Evolutionary conservation across 257 asterid species (phyloP), one percentile per base, ranked within the genome.

Genomic region (Plantago major): DNA sequence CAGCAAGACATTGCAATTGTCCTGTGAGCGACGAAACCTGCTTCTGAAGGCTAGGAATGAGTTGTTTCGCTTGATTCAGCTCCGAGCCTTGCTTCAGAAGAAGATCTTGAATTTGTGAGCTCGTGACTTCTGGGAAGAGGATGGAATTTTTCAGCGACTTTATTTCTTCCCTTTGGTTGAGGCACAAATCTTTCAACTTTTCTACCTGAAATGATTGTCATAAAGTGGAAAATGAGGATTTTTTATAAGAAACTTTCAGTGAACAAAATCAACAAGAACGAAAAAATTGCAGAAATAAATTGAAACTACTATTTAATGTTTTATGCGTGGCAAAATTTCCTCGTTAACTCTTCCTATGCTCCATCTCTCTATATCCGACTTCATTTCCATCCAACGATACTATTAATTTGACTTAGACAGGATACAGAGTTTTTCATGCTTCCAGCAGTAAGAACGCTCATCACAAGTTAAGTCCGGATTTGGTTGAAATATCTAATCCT

Each of bases 11-110:
- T 56, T 86, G 95, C 10, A 92, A 78, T 62, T 89, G 94, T 46
- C 93, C 97, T 1, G 97, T 89, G 55, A 92, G 94, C 69, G 96
- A 84, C 67, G 96, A 73, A 72, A 92, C 97, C 88, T 92, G 99
- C 69, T 69, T 77, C 73, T 92, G 97, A 55, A 92, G 95, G 67
- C 73, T 77, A 0, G 99, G 99, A 46, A 92, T 89, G 59, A 92
- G 89, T 67, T 81, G 89, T 48, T 85, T 92, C 10, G 99, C 97
- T 78, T 92, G 95, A 60, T 71, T 85, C 1, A 86, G 86, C 65
- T 92, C 97, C 0, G 89, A 78, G 19, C 82, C 83, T 69, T 89
- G 96, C 74, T 72, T 84, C 78, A 81, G 94, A 63, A 92, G 55
- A 63, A 89, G 60, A 42, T 75, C 78, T 45, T 83, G 82, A 71